Evolutionary conservation across 2,329 filamentous ascomycete species (phyloP), one percentile per base, ranked within the genome.

Genomic region (Xylaria sp.): DNA sequence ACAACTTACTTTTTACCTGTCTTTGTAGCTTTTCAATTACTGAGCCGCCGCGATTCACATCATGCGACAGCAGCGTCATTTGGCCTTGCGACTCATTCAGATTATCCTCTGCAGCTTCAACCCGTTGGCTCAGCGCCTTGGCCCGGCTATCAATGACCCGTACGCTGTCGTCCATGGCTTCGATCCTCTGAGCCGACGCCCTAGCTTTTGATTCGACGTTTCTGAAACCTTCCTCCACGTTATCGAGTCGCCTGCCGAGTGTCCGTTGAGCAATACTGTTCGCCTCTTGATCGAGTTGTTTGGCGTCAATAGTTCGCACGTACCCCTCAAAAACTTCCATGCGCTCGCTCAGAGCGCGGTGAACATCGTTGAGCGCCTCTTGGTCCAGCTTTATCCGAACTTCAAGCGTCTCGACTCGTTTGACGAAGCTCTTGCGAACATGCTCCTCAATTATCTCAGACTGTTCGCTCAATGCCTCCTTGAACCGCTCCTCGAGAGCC

Each of bases 281-380:
- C 15, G 74, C 74, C 60, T 76, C 74, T 63, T 74, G 71, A n/a
- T 76, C 74, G 12, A 76, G 72, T 39, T 76, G 73, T 65, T 74
- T 75, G 57, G 72, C 46, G 62, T 76, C 74, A 28, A 76, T 70
- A 12, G 71, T 71, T 57, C 61, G 65, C 30, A 76, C 71, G 39
- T 69, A 74, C 13, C 71, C 70, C 60, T 76, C 74, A 9, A 76
- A 72, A 12, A 66, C 63, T 48, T 74, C 73, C 63, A 75, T 69
- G 30, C 74, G 73, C 64, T 72, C 68, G 28, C 68, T 68, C 15
- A 75, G 60, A 6, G 68, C 67, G 7, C 68, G 50, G 60, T 76
- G 73, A 18, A 74, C 60, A 53, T 65, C 67, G 9, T 75, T 70
- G 25, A 76, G 68, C 4, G 72, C 72, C 50, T 72, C 72, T 52